phyloP scores from a whole-genome alignment of 169 alveolate genomes.

The Theileria equi region DNA sequence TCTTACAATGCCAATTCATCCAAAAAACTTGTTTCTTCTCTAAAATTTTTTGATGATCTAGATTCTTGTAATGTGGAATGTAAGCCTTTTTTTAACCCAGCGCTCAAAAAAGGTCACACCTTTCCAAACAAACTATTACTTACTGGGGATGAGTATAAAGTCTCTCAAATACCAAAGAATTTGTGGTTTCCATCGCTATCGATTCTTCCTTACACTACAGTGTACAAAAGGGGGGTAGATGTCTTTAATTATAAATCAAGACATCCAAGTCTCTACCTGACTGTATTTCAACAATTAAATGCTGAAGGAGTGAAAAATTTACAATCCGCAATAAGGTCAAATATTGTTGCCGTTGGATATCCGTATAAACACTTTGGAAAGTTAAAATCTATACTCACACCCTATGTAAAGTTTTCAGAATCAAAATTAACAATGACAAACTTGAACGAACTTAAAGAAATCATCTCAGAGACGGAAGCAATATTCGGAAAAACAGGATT shows the following conservation, averaged over 20 bases:
- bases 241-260: conserved; percentile 49
- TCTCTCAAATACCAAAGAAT: conserved; percentile 1
- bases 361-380: conserved; percentile 60
- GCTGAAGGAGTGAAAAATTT: conserved; percentile 27
- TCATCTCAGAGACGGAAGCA: conserved; percentile 3
- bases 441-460: conserved; percentile 17
- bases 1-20: conserved; percentile 18
- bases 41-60: conserved; percentile 9
- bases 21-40: conserved; percentile 28
- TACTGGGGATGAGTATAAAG: neutral
- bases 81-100: conserved; percentile 55
- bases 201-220: conserved; percentile 17
- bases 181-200: conserved; percentile 50
- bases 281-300: conserved; percentile 28
- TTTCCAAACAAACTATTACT: conserved; percentile 39
- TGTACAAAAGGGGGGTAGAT: conserved; percentile 33
- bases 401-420: conserved; percentile 39
- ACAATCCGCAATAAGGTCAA: conserved; percentile 12
- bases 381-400: conserved; percentile 49
- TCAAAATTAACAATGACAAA: conserved; percentile 5
- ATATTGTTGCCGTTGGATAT: conserved; percentile 41
- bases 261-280: conserved; percentile 46
- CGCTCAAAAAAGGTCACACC: conserved; percentile 31
- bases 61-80: conserved; percentile 24
- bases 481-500: conserved; percentile 30